Percentiles rank a stretch among this genome's conserved stretches.
Conservation (phyloP, 805 yeast species). For the Vanderwaltozyma yarrowii region DNA sequence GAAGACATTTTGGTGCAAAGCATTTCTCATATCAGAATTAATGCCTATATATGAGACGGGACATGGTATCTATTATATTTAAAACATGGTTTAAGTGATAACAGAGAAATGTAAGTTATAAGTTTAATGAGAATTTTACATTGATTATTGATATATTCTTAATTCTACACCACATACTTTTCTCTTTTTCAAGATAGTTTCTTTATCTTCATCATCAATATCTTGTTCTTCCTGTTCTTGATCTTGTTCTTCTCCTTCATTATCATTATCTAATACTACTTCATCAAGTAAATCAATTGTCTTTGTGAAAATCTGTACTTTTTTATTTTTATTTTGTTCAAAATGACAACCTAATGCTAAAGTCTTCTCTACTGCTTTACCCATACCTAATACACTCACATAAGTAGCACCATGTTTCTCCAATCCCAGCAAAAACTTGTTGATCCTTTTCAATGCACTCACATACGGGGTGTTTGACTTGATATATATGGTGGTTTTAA, state of each 20-base stretch:
- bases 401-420: slow-evolving; percentile 35
- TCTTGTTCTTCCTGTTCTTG: slow-evolving; percentile 6
- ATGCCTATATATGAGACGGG: no score
- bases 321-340: slow-evolving; percentile 38
- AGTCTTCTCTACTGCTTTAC: slow-evolving; percentile 55
- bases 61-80: no score
- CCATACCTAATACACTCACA: slow-evolving; percentile 63
- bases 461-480: slow-evolving; percentile 62
- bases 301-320: slow-evolving; percentile 52
- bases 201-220: slow-evolving; percentile 26
- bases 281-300: slow-evolving; percentile 59
- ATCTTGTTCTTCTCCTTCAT: background rate
- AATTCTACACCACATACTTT: slow-evolving; percentile 36
- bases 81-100: no score
- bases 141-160: no score
- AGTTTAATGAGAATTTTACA: no score
- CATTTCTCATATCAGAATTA: no score
- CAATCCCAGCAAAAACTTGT: slow-evolving; percentile 40
- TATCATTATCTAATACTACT: slow-evolving; percentile 20
- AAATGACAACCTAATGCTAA: slow-evolving; percentile 54
- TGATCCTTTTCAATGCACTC: slow-evolving; percentile 58
- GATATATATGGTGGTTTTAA: slow-evolving; percentile 42
- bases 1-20: no score
- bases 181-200: slow-evolving; percentile 28
- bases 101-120: no score